These are phyloP conservation scores for Phytophthora palmivora DNA, from an alignment of 352 stramenopile genomes.

Conservation along the genomic window DNA sequence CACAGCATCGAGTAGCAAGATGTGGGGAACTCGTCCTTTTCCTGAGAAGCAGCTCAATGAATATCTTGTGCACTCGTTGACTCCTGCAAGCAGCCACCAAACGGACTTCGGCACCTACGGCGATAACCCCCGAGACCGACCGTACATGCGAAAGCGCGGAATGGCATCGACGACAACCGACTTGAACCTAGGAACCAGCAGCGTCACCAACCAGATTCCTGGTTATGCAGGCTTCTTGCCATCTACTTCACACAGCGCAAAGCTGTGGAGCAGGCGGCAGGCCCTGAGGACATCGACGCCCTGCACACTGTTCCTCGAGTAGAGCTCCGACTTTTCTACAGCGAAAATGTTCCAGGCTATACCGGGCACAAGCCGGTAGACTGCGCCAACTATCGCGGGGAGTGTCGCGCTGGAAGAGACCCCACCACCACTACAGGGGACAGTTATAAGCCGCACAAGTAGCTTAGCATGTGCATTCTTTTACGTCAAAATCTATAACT, in stretches of 20 bases:
- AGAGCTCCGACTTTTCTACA: constrained; percentile 78
- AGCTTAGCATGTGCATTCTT: constrained; percentile 18
- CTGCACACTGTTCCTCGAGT: constrained; percentile 44
- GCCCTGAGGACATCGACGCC: constrained; percentile 29
- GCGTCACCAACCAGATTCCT: constrained; percentile 83
- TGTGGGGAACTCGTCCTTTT: constrained; percentile 24
- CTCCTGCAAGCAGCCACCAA: constrained; percentile 72
- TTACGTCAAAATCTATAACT: constrained; percentile 14
- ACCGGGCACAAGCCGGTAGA: constrained; percentile 81
- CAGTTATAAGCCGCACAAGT: constrained; percentile 65
- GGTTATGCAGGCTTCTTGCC: constrained; percentile 83
- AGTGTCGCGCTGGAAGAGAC: constrained; percentile 70
- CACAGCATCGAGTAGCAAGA: constrained; percentile 19
- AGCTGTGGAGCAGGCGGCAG: constrained; percentile 64
- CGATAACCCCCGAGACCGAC: constrained; percentile 58
- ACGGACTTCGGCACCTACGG: constrained; percentile 80
- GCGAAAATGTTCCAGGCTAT: constrained; percentile 86
- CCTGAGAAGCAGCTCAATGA: constrained; percentile 29
- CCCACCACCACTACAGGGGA: constrained; percentile 65
- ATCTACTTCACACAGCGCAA: constrained; percentile 60
- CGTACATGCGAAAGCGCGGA: constrained; percentile 76
- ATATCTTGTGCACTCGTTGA: constrained; percentile 62
- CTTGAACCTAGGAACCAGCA: constrained; percentile 68
- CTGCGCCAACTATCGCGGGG: constrained; percentile 81
- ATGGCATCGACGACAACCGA: constrained; percentile 86